Evolutionary conservation across 2,329 filamentous ascomycete genomes (phyloP), one percentile per base, ranked within the genome.

Genomic region (Blastomyces parvus): DNA sequence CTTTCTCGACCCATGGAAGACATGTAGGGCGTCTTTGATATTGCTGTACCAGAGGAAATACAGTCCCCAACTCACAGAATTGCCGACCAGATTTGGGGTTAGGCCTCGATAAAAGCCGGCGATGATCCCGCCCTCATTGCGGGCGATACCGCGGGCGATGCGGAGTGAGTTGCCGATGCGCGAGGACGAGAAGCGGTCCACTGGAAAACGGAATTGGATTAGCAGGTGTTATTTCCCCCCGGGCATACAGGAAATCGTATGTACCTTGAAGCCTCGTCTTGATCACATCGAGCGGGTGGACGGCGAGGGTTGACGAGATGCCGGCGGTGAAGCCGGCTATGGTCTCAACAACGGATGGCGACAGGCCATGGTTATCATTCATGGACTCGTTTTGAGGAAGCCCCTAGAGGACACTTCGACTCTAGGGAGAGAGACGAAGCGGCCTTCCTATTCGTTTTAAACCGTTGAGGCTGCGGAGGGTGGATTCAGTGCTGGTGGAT

Each of bases 201-300:
- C 85, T 83, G 66, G 77, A 59, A 25, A n/a, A 46, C n/a, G n/a
- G n/a, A 58, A 42, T 2, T 25, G 25, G 46, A 40, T 44, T 9
- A 40, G 36, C 25, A 22, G 14, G 17, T 55, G n/a, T 25, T 58
- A 40, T 19, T 27, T 25, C 77, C 70, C 36, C 66, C 53, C 73
- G 70, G 53, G 33, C 33, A 33, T 8, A 56, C 59, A 48, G 63
- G 33, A n/a, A 44, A 27, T 25, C 60, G n/a, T 58, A 30, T 79
- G 64, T 79, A 91, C 90, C 87, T 79, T 99, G 94, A 73, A 99
- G 86, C 67, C 94, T 88, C 65, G 93, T 97, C 82, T 99, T 99
- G 74, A 97, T 87, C 67, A 99, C 87, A 78, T 99, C 94, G 65
- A 99, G 85, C 40, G 94, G 94, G 69, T 97, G 93, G 61, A 94